These are phyloP conservation scores for Penicillium argentinense DNA, from an alignment of 495 filamentous ascomycete species.

Conservation along the genomic window DNA sequence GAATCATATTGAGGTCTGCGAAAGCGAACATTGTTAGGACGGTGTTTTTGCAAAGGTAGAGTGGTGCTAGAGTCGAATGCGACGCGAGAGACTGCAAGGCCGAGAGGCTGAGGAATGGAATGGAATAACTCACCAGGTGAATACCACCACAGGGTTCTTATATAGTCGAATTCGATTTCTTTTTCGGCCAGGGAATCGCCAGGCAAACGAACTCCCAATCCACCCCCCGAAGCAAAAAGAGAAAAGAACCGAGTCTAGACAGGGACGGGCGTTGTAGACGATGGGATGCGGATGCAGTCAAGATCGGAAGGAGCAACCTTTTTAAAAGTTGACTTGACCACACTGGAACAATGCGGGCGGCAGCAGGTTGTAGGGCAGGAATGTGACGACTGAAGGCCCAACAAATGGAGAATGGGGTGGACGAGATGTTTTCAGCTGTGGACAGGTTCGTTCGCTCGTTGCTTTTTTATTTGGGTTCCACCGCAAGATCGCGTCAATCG, in stretches of 20 bases:
- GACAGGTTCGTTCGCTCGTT: slow-evolving; percentile 33
- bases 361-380: slow-evolving; percentile 46
- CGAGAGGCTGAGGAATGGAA: slow-evolving; percentile 21
- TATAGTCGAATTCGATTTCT: slow-evolving; percentile 21
- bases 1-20: slow-evolving; percentile 51
- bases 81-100: too few relatives aligned
- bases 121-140: slow-evolving; percentile 25
- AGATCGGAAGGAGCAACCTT: slow-evolving; percentile 44
- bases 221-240: slow-evolving; percentile 23
- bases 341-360: slow-evolving; percentile 35
- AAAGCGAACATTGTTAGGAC: slow-evolving; percentile 34
- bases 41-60: background rate
- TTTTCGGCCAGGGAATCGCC: slow-evolving; percentile 13
- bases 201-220: slow-evolving; percentile 28
- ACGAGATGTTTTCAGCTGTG: slow-evolving; percentile 12
- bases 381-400: slow-evolving; percentile 39
- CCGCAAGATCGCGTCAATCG: slow-evolving; percentile 15
- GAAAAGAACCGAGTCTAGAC: slow-evolving; percentile 22
- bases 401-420: slow-evolving; percentile 20
- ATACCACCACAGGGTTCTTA: slow-evolving; percentile 28
- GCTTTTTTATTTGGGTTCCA: slow-evolving; percentile 31
- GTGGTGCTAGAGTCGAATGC: background rate
- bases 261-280: slow-evolving; percentile 28
- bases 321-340: slow-evolving; percentile 28
- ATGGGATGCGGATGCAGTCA: slow-evolving; percentile 37